Conservation (phyloP, 2,329 filamentous ascomycete genomes). For the Fusarium oligoseptatum region DNA sequence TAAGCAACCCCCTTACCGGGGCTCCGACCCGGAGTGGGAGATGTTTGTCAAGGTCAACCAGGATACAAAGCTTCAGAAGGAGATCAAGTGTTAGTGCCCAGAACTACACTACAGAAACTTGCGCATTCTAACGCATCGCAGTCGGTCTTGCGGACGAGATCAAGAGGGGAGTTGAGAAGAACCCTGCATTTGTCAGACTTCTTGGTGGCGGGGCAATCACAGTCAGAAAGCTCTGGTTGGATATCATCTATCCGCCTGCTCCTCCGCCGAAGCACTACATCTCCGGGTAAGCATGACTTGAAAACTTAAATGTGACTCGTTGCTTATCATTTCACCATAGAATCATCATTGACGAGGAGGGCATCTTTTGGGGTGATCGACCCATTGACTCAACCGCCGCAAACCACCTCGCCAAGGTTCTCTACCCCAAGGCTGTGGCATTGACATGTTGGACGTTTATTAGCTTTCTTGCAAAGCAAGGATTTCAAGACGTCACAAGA, state of each 20-base stretch:
- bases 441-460: slow-evolving; percentile 66
- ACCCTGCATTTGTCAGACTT: slow-evolving; percentile 56
- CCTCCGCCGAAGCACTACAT: slow-evolving; percentile 72
- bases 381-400: slow-evolving; percentile 63
- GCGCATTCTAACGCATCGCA: slow-evolving; percentile 35
- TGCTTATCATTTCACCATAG: slow-evolving; percentile 47
- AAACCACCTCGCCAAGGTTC: slow-evolving; percentile 59
- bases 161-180: slow-evolving; percentile 54
- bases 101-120: background rate
- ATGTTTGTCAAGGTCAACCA: slow-evolving; percentile 70
- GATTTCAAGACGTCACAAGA: slow-evolving; percentile 58
- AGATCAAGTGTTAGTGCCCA: slow-evolving; percentile 60
- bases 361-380: slow-evolving; percentile 61
- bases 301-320: slow-evolving; percentile 38
- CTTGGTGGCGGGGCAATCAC: slow-evolving; percentile 63
- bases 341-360: slow-evolving; percentile 63
- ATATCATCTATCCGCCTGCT: slow-evolving; percentile 69
- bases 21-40: slow-evolving; percentile 73
- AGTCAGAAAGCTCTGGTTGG: slow-evolving; percentile 69
- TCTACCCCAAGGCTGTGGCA: slow-evolving; percentile 67
- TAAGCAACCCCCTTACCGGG: slow-evolving; percentile 64
- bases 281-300: slow-evolving; percentile 65
- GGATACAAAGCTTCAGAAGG: slow-evolving; percentile 61
- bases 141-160: slow-evolving; percentile 53
- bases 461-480: slow-evolving; percentile 61